phyloP scores from a whole-genome alignment of 345 rosid genomes.

The Salix arbutifolia region DNA sequence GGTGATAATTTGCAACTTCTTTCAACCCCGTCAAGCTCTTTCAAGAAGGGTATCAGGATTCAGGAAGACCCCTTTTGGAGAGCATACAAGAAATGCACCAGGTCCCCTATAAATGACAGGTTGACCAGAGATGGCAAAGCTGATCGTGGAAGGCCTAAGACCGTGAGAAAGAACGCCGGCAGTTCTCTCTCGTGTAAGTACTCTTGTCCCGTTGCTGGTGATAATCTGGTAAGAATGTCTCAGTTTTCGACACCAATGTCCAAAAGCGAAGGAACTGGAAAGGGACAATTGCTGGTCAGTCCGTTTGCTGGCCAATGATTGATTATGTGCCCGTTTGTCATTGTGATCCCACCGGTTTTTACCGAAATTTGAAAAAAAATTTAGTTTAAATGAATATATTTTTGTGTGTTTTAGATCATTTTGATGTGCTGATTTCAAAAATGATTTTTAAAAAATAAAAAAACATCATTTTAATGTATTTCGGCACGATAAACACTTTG shows the following conservation, averaged over 20 bases:
- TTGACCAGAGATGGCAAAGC: not conserved
- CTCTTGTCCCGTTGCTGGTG: conserved; percentile 15
- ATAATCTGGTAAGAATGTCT: conserved; percentile 16
- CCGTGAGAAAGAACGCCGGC: not conserved
- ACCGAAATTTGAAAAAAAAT: too few species aligned
- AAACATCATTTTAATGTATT: too few species aligned
- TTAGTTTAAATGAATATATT: too few species aligned
- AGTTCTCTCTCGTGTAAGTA: conserved; percentile 21
- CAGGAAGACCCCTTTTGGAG: conserved; percentile 26
- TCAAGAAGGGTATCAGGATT: not conserved
- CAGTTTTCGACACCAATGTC: not conserved
- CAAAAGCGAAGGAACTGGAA: not conserved
- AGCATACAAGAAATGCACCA: conserved; percentile 29
- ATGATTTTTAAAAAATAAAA: too few species aligned
- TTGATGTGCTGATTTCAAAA: too few species aligned
- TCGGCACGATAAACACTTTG: too few species aligned
- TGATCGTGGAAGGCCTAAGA: not conserved
- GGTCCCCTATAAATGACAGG: not conserved
- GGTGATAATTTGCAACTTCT: not conserved
- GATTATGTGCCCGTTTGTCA: too few species aligned
- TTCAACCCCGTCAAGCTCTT: not conserved
- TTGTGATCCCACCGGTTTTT: too few species aligned
- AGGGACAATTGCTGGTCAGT: not conserved
- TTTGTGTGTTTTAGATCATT: too few species aligned
- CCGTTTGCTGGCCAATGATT: not conserved